phyloP scores from a whole-genome alignment of 768 basidiomycete genomes.

The Suillus brevipes region DNA sequence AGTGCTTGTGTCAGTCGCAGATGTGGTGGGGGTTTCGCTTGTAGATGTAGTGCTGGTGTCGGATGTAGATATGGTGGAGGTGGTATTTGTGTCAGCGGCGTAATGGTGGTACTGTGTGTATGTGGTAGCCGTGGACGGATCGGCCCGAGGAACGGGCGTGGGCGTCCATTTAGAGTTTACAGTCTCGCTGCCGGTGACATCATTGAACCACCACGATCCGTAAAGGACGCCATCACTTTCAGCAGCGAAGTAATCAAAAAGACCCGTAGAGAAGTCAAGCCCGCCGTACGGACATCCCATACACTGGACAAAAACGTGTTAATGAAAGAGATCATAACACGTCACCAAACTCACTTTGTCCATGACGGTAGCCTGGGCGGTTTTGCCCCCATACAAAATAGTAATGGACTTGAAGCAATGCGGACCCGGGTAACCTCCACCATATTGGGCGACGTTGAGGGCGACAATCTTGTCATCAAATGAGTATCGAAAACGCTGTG shows the following conservation, averaged over 20 bases:
- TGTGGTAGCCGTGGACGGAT: background rate
- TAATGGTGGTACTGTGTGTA: background rate
- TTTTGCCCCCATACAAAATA: conserved; percentile 57
- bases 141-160: background rate
- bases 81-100: background rate
- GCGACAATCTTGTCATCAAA: conserved; percentile 27
- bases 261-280: conserved; percentile 66
- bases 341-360: conserved; percentile 51
- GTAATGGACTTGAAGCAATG: conserved; percentile 63
- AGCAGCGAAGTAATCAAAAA: conserved; percentile 60
- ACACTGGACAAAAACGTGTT: conserved; percentile 43
- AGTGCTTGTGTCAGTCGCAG: background rate
- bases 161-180: background rate
- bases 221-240: conserved; percentile 52
- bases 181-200: conserved; percentile 31
- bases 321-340: background rate
- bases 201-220: conserved; percentile 58
- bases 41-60: background rate
- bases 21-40: background rate
- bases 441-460: conserved; percentile 45
- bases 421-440: conserved; percentile 57
- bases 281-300: conserved; percentile 63
- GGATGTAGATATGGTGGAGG: background rate
- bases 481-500: conserved; percentile 45
- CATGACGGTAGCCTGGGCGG: conserved; percentile 51